These are phyloP conservation scores for Fennellomyces sp. DNA, from an alignment of 371 early-diverging fungal species.

Conservation along the genomic window DNA sequence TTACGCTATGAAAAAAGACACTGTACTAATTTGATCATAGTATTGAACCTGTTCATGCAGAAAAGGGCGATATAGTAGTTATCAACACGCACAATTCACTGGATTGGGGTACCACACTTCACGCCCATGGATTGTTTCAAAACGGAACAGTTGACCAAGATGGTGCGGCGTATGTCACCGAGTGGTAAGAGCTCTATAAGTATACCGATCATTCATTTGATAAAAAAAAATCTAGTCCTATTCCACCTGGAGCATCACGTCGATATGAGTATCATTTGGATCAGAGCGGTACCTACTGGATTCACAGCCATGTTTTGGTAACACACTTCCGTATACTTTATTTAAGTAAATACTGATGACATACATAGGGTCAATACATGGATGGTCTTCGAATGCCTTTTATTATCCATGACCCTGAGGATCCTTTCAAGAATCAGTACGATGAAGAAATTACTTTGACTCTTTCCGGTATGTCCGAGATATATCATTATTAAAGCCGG, in stretches of 20 bases:
- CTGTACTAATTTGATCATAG: conserved; percentile 12
- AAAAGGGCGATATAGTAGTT: conserved; percentile 55
- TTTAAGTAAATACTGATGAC: neutral
- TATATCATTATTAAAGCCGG: neutral
- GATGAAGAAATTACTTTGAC: conserved; percentile 68
- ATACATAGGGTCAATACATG: conserved; percentile 63
- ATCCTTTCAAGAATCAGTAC: conserved; percentile 49
- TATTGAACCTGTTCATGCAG: conserved; percentile 48
- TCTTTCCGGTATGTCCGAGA: conserved; percentile 33
- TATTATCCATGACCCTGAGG: conserved; percentile 58
- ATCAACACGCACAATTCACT: conserved; percentile 64
- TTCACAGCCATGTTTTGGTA: conserved; percentile 62
- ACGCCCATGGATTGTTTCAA: conserved; percentile 75
- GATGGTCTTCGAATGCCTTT: conserved; percentile 79
- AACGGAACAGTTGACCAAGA: conserved; percentile 62
- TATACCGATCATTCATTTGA: neutral
- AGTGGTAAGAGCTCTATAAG: conserved; percentile 39
- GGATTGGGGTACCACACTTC: conserved; percentile 56
- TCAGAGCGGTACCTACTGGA: conserved; percentile 79
- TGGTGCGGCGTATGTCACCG: conserved; percentile 66
- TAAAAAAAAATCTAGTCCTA: conserved; percentile 19
- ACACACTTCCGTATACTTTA: neutral
- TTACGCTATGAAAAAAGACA: too few relatives aligned
- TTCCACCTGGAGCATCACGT: conserved; percentile 54
- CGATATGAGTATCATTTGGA: conserved; percentile 64